Evolutionary conservation across 2,329 filamentous ascomycete genomes (phyloP).

Genomic region (Stagonosporopsis rhizophila): DNA sequence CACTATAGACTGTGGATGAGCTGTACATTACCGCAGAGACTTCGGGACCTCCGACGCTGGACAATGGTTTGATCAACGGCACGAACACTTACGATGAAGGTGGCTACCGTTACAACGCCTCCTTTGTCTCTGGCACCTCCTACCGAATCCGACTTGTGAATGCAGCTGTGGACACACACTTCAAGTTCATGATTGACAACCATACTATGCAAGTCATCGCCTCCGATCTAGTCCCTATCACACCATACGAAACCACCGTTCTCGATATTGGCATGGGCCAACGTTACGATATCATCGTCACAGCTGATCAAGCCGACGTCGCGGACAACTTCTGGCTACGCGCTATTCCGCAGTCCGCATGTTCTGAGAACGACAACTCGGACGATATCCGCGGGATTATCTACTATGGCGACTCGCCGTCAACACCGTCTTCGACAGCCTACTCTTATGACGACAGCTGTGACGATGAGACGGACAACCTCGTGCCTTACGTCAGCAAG

Average conservation of each 20-base stretch:
- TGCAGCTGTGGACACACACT: slow-evolving; percentile 49
- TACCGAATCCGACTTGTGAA: slow-evolving; percentile 55
- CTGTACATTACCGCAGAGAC: slow-evolving; percentile 41
- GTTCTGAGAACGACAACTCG: slow-evolving; percentile 44
- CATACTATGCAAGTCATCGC: slow-evolving; percentile 54
- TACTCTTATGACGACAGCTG: slow-evolving; percentile 47
- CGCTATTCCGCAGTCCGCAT: slow-evolving; percentile 51
- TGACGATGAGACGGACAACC: slow-evolving; percentile 44
- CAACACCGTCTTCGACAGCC: slow-evolving; percentile 43
- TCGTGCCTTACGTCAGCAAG: slow-evolving; percentile 40
- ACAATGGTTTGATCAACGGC: slow-evolving; percentile 56
- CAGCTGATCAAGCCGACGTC: slow-evolving; percentile 37
- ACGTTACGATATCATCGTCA: slow-evolving; percentile 49
- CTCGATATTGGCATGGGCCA: slow-evolving; percentile 53
- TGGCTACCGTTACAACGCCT: slow-evolving; percentile 43
- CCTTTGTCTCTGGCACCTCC: slow-evolving; percentile 50
- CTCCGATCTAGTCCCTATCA: slow-evolving; percentile 52
- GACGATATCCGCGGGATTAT: slow-evolving; percentile 49
- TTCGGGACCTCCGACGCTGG: slow-evolving; percentile 44
- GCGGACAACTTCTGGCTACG: slow-evolving; percentile 47
- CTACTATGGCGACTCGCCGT: slow-evolving; percentile 42
- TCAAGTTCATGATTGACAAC: slow-evolving; percentile 54
- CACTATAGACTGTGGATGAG: slow-evolving; percentile 42
- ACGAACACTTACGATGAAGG: slow-evolving; percentile 49
- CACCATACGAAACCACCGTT: slow-evolving; percentile 50